A percentile compares a stretch with the other conserved stretches of the same genome.
phyloP scores from a whole-genome alignment of 805 yeast species.

The Teunomyces aglyptinius region DNA sequence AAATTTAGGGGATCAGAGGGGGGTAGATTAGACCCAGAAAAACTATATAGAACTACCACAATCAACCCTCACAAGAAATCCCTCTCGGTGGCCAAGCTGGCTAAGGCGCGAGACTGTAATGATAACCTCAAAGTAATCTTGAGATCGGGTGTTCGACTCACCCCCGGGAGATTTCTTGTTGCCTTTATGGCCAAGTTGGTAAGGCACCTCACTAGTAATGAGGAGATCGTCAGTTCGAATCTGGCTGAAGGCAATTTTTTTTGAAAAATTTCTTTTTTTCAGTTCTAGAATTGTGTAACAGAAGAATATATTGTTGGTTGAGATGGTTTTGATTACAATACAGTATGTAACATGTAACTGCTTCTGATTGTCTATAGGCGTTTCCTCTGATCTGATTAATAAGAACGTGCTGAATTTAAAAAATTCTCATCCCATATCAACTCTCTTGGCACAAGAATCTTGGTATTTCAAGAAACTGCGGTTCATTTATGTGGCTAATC shows the following conservation, averaged over 20 bases:
- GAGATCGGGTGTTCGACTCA: conserved; percentile 50
- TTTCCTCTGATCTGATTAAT: background rate
- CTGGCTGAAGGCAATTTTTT: conserved; percentile 15
- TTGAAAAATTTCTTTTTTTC: conserved; percentile 5
- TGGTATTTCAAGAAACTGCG: background rate
- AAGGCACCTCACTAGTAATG: conserved; percentile 17
- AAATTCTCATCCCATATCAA: background rate
- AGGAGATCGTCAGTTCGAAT: conserved; percentile 17
- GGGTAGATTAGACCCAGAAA: background rate
- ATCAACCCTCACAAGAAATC: background rate
- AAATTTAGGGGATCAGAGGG: no score
- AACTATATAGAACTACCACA: background rate
- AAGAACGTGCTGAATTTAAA: background rate
- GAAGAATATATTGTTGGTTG: no score
- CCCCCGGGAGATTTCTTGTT: conserved; percentile 39
- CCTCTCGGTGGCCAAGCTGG: conserved; percentile 49
- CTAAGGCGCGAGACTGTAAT: conserved; percentile 49
- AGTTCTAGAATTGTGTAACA: no score
- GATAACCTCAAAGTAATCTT: conserved; percentile 33
- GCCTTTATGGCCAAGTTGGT: conserved; percentile 17
- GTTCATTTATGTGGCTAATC: background rate
- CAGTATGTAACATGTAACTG: no score
- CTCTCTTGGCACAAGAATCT: conserved; percentile 11
- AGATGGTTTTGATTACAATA: no score
- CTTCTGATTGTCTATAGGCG: no score